Evolutionary conservation across 495 filamentous ascomycete species (phyloP).

Genomic region (Thozetella sp.): DNA sequence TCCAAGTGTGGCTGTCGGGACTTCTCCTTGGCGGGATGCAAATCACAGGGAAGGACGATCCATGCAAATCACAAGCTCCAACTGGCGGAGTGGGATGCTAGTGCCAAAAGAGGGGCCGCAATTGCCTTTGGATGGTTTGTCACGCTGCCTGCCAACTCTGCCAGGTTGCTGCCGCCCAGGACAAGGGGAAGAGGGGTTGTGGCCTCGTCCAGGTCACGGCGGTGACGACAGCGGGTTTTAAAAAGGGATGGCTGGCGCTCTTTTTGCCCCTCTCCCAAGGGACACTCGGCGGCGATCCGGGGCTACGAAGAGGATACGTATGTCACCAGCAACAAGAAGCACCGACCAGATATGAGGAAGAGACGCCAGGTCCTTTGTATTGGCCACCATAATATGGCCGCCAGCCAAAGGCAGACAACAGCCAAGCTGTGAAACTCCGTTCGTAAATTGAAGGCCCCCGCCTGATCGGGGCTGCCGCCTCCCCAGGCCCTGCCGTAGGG

Average conservation of each 20-base stretch:
- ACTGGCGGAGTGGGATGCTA: constrained; percentile 11
- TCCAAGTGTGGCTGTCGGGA: not conserved
- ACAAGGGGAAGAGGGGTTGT: too few relatives aligned
- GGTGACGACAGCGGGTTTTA: not conserved
- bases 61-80: constrained; percentile 7
- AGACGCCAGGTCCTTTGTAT: too few relatives aligned
- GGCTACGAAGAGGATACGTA: not conserved
- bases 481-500: not conserved
- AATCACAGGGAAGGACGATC: constrained; percentile 34
- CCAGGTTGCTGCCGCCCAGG: not conserved
- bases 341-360: too few relatives aligned
- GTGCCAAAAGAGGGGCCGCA: not conserved
- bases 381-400: too few relatives aligned
- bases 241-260: not conserved
- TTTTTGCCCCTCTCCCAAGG: too few relatives aligned
- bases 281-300: not conserved
- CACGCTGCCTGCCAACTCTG: not conserved
- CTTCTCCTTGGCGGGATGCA: constrained; percentile 13
- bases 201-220: too few relatives aligned
- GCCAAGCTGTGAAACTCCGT: too few relatives aligned
- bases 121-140: not conserved
- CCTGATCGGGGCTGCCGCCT: not conserved
- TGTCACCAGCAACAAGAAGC: too few relatives aligned
- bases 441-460: too few relatives aligned
- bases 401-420: too few relatives aligned